A percentile compares a stretch with the other conserved stretches of the same genome.
Conservation (phyloP, 106 monocot species). For the Acorus gramineus region DNA sequence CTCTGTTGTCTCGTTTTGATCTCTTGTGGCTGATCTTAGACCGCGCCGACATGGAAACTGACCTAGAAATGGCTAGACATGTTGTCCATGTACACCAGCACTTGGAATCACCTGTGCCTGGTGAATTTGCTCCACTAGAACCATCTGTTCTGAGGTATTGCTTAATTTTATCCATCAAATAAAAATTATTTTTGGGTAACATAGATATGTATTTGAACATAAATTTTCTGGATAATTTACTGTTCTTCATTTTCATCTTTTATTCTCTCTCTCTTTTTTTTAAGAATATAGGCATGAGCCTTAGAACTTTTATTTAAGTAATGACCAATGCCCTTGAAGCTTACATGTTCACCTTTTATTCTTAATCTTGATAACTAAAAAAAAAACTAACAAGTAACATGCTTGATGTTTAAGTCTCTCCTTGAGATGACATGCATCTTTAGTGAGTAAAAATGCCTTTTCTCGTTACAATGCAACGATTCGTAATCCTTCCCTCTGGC, state of each 20-base stretch:
- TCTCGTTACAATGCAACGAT: no score
- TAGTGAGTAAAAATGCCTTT: no score
- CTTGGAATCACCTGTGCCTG: constrained; percentile 88
- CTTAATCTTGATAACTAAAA: no score
- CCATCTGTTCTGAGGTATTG: constrained; percentile 83
- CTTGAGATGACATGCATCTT: no score
- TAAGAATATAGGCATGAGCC: no score
- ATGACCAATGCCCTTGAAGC: background rate
- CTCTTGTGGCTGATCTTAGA: constrained; percentile 94
- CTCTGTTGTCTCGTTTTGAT: constrained; percentile 93
- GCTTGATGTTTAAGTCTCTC: background rate
- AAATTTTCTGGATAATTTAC: no score
- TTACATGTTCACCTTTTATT: no score
- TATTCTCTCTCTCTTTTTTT: no score
- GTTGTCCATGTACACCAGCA: constrained; percentile 84
- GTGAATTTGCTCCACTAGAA: constrained; percentile 74
- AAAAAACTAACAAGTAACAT: background rate
- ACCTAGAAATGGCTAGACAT: constrained; percentile 97
- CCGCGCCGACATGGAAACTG: constrained; percentile 88
- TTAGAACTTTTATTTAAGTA: background rate
- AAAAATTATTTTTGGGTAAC: no score
- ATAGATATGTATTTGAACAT: no score
- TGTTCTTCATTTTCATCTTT: no score
- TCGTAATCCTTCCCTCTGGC: background rate
- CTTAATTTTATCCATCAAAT: background rate